Base-by-base conservation (phyloP, 257 asterid species). In the Nemophila menziesii region DNA sequence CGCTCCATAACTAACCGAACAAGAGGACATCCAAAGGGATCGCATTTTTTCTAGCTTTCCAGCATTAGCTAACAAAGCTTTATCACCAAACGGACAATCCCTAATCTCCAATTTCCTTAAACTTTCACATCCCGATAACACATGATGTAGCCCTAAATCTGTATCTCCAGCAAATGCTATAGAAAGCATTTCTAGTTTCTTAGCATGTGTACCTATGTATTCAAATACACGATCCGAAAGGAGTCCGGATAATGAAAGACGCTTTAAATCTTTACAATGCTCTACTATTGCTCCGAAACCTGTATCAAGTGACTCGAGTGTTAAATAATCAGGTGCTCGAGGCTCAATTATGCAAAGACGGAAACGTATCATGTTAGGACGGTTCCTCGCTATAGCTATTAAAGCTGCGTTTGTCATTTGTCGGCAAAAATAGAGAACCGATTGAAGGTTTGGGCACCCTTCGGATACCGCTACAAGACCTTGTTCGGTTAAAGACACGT, bases 1-100 rank as follows among this genome's bases (percentile, higher is more conserved):
- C 16, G 96, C 99, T 70, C 81, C 92, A 39, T 66, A 85, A 68
- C 92, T 90, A 8, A 90, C 86, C 29, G 72, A 69, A 73, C 99
- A 90, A 58, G 93, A 68, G 52, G 98, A 89, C 95, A 89, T 89
- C 98, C 98, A 89, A 89, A 89, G 98, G 98, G 98, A 89, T 89
- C 98, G 95, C 98, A 89, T 89, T 78, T 95, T 79, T 90, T 89
- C 93, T 60, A 89, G 90, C 80, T 84, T 89, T 42, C 86, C 76
- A 61, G 92, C 92, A 60, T 89, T 89, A 48, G 93, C 94, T 74
- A 89, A 57, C 33, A 89, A 80, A 62, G 98, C 95, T 72, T 78
- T 68, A 80, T 84, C 98, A 49, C 95, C 98, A 22, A 89, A 89
- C 7, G 98, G 94, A 48, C 95, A 84, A 56, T 89, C 95, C 67